Percentiles rank a stretch among this genome's conserved stretches.
Evolutionary conservation across 1,284 basidiomycete genomes (phyloP).

Genomic region (Butyriboletus appendiculatus): DNA sequence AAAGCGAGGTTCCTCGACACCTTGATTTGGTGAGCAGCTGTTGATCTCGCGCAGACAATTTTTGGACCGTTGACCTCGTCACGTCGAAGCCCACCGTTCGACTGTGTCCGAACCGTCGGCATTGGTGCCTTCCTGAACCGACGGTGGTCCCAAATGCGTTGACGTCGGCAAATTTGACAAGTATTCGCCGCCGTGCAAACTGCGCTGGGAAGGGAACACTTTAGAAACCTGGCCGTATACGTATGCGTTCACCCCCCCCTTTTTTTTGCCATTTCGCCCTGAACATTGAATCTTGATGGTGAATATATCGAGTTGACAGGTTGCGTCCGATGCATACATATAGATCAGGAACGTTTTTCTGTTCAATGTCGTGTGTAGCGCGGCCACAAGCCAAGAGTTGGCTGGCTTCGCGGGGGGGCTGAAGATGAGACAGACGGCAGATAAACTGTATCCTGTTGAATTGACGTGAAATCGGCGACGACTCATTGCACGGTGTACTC

Average conservation of each 20-base stretch:
- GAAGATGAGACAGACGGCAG: neutral
- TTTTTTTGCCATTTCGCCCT: neutral
- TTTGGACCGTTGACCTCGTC: neutral
- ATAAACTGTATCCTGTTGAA: neutral
- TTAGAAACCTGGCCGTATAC: neutral
- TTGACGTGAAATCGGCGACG: neutral
- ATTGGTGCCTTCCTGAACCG: neutral
- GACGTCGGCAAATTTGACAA: neutral
- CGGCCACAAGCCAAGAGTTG: neutral
- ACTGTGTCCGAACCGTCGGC: neutral
- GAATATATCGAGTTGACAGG: neutral
- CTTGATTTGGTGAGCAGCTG: neutral
- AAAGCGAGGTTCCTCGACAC: neutral
- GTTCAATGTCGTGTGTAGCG: neutral
- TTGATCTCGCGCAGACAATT: neutral
- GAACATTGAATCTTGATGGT: neutral
- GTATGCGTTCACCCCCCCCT: neutral
- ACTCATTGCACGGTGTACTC: neutral
- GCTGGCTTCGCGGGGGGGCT: neutral
- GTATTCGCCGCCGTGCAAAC: neutral
- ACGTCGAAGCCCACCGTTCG: no score
- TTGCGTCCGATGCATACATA: neutral
- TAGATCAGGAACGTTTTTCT: neutral
- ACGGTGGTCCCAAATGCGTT: neutral
- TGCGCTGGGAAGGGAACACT: neutral